phyloP scores from a whole-genome alignment of 306 rosid genomes.

The Cucurbita maxima region DNA sequence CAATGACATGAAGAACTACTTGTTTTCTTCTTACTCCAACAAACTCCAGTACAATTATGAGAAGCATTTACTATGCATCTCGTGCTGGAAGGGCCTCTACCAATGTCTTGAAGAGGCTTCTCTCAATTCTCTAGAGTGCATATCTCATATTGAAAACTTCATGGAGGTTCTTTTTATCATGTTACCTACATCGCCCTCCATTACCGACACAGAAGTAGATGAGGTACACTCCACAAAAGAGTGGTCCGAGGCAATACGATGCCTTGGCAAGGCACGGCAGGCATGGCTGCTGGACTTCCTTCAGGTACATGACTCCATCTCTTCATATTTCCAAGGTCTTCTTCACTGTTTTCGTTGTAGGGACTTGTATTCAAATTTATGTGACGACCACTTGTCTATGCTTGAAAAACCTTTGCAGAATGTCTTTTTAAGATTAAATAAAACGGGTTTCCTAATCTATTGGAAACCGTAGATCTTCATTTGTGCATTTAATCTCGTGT shows the following conservation, averaged over 20 bases:
- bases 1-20: conserved; percentile 35
- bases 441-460: neutral
- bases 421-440: neutral
- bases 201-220: conserved; percentile 7
- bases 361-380: neutral
- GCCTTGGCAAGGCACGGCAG: conserved; percentile 69
- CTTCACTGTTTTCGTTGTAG: neutral
- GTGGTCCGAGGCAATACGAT: conserved; percentile 64
- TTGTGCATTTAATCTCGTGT: neutral
- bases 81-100: conserved; percentile 87
- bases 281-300: conserved; percentile 59
- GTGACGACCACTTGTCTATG: neutral
- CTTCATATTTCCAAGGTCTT: neutral
- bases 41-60: conserved; percentile 20
- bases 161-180: conserved; percentile 66
- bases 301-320: conserved; percentile 32
- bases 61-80: conserved; percentile 30
- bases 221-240: conserved; percentile 28
- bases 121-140: conserved; percentile 36
- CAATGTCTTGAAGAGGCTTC: conserved; percentile 63
- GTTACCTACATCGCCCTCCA: conserved; percentile 36
- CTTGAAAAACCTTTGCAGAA: neutral
- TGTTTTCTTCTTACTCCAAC: conserved; percentile 32
- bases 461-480: neutral
- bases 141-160: conserved; percentile 50